A percentile compares a stretch with the other conserved stretches of the same genome.
Evolutionary conservation across 257 asterid species (phyloP).

Genomic region (Solanum etuberosum): DNA sequence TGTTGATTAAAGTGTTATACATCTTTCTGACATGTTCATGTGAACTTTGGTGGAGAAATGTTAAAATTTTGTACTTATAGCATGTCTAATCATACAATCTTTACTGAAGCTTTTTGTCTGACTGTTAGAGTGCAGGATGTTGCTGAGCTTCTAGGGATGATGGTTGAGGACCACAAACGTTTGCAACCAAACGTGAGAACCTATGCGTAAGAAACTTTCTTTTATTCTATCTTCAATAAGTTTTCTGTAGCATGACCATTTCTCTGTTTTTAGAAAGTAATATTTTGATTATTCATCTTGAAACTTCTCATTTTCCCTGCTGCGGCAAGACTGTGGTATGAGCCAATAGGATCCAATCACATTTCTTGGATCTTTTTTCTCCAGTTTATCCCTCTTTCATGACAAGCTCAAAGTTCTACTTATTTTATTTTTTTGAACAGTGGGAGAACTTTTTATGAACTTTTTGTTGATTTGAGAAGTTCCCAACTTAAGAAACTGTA

Average conservation of each 20-base stretch:
- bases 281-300: neutral
- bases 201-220: slow-evolving; percentile 71
- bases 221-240: neutral
- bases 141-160: slow-evolving; percentile 97
- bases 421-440: neutral
- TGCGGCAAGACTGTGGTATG: neutral
- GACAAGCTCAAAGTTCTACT: neutral
- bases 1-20: neutral
- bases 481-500: neutral
- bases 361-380: neutral
- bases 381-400: neutral
- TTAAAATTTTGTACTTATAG: neutral
- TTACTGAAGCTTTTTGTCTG: slow-evolving; percentile 10
- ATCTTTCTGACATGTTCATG: neutral
- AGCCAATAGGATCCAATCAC: neutral
- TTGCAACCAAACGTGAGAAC: slow-evolving; percentile 98
- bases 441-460: neutral
- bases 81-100: neutral
- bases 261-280: neutral
- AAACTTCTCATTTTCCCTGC: neutral
- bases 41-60: neutral
- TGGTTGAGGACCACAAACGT: slow-evolving; percentile 92
- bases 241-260: neutral
- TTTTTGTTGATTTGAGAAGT: neutral
- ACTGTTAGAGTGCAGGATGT: slow-evolving; percentile 89